Percentiles rank a stretch among this genome's conserved stretches.
phyloP scores from a whole-genome alignment of 805 yeast genomes.

The Wickerhamiella kurtzmanii region DNA sequence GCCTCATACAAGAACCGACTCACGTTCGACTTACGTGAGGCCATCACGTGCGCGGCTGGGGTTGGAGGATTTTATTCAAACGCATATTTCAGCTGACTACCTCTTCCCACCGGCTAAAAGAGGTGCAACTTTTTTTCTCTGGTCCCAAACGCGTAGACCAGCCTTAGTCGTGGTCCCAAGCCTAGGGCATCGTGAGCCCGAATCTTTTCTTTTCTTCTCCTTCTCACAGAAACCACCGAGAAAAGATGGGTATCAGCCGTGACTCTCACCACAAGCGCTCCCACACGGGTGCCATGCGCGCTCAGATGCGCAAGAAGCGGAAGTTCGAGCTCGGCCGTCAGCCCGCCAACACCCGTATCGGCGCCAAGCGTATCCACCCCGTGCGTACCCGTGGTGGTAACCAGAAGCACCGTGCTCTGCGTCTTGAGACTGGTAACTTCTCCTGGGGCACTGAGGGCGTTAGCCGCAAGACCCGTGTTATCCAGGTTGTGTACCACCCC shows the following conservation, averaged over 20 bases:
- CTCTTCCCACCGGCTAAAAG: too few species aligned
- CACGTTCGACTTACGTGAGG: too few species aligned
- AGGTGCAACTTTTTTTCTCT: too few species aligned
- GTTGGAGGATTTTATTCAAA: background rate
- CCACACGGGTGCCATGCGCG: constrained; percentile 99
- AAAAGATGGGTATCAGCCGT: constrained; percentile 97
- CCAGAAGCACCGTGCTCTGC: constrained; percentile 98
- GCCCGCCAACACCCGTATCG: constrained; percentile 98
- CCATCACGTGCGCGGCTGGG: background rate
- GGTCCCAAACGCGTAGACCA: background rate
- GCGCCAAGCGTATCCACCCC: constrained; percentile 96
- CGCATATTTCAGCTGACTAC: background rate
- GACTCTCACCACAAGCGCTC: constrained; percentile 99
- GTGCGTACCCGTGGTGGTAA: constrained; percentile 99
- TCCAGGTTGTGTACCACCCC: constrained; percentile 97
- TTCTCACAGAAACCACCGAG: background rate
- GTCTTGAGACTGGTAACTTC: constrained; percentile 85
- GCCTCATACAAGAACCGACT: too few species aligned
- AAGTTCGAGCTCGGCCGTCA: constrained; percentile 99
- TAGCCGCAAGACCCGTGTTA: constrained; percentile 97
- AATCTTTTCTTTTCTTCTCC: background rate
- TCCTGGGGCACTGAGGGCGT: constrained; percentile 99
- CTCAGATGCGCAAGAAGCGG: constrained; percentile 99
- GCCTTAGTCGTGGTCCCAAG: background rate
- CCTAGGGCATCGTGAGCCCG: background rate